These are phyloP conservation scores for Alloascoidea hylecoeti DNA, from an alignment of 805 yeast genomes.

Conservation along the genomic window DNA sequence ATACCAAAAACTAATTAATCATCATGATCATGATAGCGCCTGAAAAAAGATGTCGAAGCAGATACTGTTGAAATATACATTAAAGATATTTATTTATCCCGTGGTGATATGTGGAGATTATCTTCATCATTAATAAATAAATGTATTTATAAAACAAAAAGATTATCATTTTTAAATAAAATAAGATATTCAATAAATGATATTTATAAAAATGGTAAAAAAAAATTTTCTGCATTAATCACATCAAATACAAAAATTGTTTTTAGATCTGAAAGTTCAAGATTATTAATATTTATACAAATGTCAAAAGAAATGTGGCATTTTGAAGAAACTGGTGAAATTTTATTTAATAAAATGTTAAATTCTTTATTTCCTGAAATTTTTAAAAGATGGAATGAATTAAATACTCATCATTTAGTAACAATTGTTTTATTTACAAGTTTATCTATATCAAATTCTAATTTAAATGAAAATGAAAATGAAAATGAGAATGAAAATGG, in stretches of 20 bases:
- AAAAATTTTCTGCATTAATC: slow-evolving; percentile 61
- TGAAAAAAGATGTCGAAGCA: slow-evolving; percentile 39
- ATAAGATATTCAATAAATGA: slow-evolving; percentile 50
- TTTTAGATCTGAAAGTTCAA: slow-evolving; percentile 85
- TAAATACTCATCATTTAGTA: slow-evolving; percentile 81
- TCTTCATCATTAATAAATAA: slow-evolving; percentile 44
- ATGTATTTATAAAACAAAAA: slow-evolving; percentile 57
- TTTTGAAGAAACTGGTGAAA: slow-evolving; percentile 93
- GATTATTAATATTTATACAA: slow-evolving; percentile 71
- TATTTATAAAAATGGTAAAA: slow-evolving; percentile 27
- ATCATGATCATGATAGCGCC: slow-evolving; percentile 9
- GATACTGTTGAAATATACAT: slow-evolving; percentile 74
- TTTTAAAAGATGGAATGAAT: slow-evolving; percentile 75
- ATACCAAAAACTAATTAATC: not conserved
- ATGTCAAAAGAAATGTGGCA: slow-evolving; percentile 96
- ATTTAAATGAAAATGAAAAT: too few relatives aligned
- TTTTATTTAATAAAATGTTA: slow-evolving; percentile 82
- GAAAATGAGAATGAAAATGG: slow-evolving; percentile 1
- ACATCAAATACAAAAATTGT: slow-evolving; percentile 64
- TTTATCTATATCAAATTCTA: slow-evolving; percentile 31
- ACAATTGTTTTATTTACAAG: slow-evolving; percentile 83
- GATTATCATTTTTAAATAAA: slow-evolving; percentile 43
- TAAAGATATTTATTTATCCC: slow-evolving; percentile 64
- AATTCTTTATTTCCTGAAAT: slow-evolving; percentile 87
- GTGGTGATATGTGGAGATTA: slow-evolving; percentile 90